Base-by-base conservation (phyloP, 257 asterid genomes). In the Plantago elongata region DNA sequence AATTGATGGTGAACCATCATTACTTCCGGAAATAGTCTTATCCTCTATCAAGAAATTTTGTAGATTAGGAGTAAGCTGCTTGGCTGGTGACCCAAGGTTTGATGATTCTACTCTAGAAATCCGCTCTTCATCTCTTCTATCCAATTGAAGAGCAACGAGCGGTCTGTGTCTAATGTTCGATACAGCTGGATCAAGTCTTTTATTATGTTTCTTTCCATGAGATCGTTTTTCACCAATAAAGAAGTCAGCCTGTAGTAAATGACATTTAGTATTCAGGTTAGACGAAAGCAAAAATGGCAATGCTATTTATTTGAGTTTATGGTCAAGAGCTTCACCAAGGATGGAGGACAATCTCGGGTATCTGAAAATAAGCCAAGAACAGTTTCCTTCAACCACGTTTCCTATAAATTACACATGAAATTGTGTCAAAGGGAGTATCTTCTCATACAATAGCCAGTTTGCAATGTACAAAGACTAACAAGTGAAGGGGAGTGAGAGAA, bases 341-440 rank as follows among this genome's bases (percentile, higher is more conserved):
- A 87, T 11, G 97, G 79, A 64, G 87, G 76, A 77, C 95, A 87
- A 75, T 87, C 94, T 68, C 77, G 80, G 61, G 95, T 93, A 79
- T 93, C 99, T 51, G 90, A 83, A 73, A 93, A 93, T 82, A 83
- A 70, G 72, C 85, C 71, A 62, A 93, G 96, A 62, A 81, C 96
- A 62, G 84, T 71, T 75, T 87, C 94, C 77, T 82, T 85, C 79
- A 93, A 75, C 99, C 99, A 93, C 58, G 79, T 75, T 71, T 93
- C 97, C 97, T 89, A 70, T 62, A 74, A 64, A 76, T 51, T 22
- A 51, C 47, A 69, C 57, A 71, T 68, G 45, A 63, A 65, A 68
- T 11, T 52, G 14, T n/a, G 3, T 17, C 16, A 54, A 5, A 14
- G 7, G 13, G 42, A 13, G 34, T 54, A 6, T 27, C 27, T 10